Percentiles rank a stretch among this genome's conserved stretches.
Conservation (phyloP, 345 rosid species). For the Gossypium mustelinum region DNA sequence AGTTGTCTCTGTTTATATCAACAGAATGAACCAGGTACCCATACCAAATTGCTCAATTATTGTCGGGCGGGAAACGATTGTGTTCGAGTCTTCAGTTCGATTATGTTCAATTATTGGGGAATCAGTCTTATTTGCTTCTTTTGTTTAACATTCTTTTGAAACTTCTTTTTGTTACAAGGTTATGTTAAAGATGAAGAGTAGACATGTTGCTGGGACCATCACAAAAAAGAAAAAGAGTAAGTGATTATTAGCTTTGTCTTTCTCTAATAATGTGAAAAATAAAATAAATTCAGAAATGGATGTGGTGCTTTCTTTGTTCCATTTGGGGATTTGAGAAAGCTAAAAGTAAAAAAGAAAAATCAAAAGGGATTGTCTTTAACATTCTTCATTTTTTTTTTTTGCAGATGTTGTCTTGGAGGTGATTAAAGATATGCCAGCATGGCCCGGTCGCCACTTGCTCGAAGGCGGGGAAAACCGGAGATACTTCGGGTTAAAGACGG, state of each 20-base stretch:
- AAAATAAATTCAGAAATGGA: slow-evolving; percentile 15
- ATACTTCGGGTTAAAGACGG: slow-evolving; percentile 73
- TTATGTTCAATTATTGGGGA: slow-evolving; percentile 35
- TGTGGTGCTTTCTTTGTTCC: slow-evolving; percentile 53
- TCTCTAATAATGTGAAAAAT: slow-evolving; percentile 35
- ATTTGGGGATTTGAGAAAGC: slow-evolving; percentile 89
- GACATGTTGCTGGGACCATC: slow-evolving; percentile 86
- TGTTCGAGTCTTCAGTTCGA: too few relatives aligned
- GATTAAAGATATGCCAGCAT: slow-evolving; percentile 67
- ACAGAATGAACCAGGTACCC: slow-evolving; percentile 70
- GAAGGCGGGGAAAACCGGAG: slow-evolving; percentile 73
- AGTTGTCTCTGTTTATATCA: slow-evolving; percentile 82
- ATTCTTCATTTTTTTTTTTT: slow-evolving; percentile 11
- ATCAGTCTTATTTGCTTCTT: slow-evolving; percentile 26
- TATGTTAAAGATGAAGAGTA: slow-evolving; percentile 96
- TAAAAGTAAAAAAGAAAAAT: slow-evolving; percentile 33
- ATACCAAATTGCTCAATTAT: slow-evolving; percentile 24
- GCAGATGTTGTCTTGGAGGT: slow-evolving; percentile 76
- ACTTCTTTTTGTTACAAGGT: slow-evolving; percentile 55
- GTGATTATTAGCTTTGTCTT: slow-evolving; percentile 41
- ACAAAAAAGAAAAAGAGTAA: slow-evolving; percentile 98
- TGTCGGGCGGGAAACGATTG: background rate
- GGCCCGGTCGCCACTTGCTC: slow-evolving; percentile 86
- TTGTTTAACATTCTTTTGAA: slow-evolving; percentile 20
- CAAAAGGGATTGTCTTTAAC: slow-evolving; percentile 34